Base-by-base conservation (phyloP, 345 rosid genomes). In the Eutrema japonicum region DNA sequence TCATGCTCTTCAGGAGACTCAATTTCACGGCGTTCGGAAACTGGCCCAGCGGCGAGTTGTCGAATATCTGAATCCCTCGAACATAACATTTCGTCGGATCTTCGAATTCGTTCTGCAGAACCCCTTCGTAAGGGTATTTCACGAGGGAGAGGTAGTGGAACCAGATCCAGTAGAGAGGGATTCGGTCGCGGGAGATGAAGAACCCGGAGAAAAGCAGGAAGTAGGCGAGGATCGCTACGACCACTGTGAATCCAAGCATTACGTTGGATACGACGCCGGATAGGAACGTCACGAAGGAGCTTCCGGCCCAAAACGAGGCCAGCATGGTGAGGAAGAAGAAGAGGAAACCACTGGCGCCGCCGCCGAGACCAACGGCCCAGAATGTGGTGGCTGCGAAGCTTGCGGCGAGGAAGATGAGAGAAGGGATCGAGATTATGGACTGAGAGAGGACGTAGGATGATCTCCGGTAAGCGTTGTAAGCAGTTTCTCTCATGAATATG, bases 401-500 rank as follows among this genome's bases (percentile, higher is more conserved):
- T 5, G 87, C 67, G 10, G 97, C 85, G 56, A 94, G 88, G 75
- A 87, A 18, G 10, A 91, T 22, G 8, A 94, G 70, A 10, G 98
- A 70, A 4, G 98, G 96, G 65, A 94, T 61, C 9, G 90, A 78
- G 76, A 91, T 81, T 7, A 91, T 70, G 7, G 96, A 81, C 52
- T 88, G 97, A 4, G 98, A 85, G 33, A 94, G 88, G 60, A 94
- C 97, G 74, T 94, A 94, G 3, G 98, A 94, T 0, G 93, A 94
- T 8, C 98, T 78, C 0, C 98, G 79, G 55, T 94, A 94, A 5
- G 98, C 97, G 67, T 95, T 95, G 80, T 92, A 85, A 26, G 97
- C 96, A 0, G 98, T 94, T 80, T 94, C 98, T 57, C 98, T 80
- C 94, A 93, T 88, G 91, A 91, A 94, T 57, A 94, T 91, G 85